phyloP scores from a whole-genome alignment of 768 basidiomycete genomes.

The Pilatotrama ljubarskyi region DNA sequence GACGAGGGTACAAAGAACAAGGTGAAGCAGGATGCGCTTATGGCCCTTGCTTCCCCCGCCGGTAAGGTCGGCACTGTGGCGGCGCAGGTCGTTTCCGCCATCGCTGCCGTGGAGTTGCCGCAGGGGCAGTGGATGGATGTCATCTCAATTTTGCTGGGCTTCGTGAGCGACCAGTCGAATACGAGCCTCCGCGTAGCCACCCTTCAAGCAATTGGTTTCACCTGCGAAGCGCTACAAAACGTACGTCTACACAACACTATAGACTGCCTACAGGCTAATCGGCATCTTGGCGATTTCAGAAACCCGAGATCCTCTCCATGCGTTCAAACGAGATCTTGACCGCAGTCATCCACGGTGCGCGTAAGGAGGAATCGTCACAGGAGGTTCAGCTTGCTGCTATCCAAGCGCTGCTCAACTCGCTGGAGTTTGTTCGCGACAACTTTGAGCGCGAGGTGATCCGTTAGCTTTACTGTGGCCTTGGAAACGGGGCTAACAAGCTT shows the following conservation, averaged over 20 bases:
- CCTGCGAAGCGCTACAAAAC: constrained; percentile 81
- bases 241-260: constrained; percentile 51
- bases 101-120: constrained; percentile 92
- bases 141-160: constrained; percentile 83
- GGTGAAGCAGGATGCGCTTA: constrained; percentile 86
- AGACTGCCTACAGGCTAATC: neutral
- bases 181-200: constrained; percentile 81
- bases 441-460: constrained; percentile 87
- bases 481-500: neutral
- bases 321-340: constrained; percentile 98
- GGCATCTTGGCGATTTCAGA: constrained; percentile 44
- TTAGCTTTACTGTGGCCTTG: neutral
- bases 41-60: constrained; percentile 73
- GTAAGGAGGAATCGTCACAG: constrained; percentile 88
- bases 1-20: constrained; percentile 65
- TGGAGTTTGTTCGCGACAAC: constrained; percentile 97
- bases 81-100: constrained; percentile 91
- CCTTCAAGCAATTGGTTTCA: constrained; percentile 93
- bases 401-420: constrained; percentile 89
- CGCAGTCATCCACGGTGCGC: constrained; percentile 96
- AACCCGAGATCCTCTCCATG: constrained; percentile 86
- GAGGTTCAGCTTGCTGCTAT: constrained; percentile 95
- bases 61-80: constrained; percentile 82
- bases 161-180: constrained; percentile 75
- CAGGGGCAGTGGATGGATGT: constrained; percentile 87